A percentile compares a stretch with the other conserved stretches of the same genome.
Evolutionary conservation across 768 basidiomycete species (phyloP).

Genomic region (Boletus pseudo-olivaceus): DNA sequence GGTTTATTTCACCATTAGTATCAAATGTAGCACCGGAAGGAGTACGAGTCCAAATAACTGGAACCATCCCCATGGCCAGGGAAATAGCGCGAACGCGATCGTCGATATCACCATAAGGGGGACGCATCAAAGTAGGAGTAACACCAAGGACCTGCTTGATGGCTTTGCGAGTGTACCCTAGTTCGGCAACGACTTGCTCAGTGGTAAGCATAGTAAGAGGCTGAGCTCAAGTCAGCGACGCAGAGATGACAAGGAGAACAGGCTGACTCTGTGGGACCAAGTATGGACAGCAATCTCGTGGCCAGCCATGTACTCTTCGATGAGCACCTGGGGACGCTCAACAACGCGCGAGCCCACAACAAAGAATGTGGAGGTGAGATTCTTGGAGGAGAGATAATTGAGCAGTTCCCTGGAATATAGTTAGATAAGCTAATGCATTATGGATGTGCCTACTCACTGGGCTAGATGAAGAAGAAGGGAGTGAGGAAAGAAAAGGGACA

Average conservation of each 20-base stretch:
- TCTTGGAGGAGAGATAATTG: conserved; percentile 60
- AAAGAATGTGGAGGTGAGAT: conserved; percentile 85
- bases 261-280: conserved; percentile 75
- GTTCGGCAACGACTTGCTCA: conserved; percentile 85
- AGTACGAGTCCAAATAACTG: conserved; percentile 84
- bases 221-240: conserved; percentile 33
- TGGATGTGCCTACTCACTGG: conserved; percentile 38
- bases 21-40: conserved; percentile 57
- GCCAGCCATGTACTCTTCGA: conserved; percentile 77
- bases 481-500: neutral
- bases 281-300: conserved; percentile 86
- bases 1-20: conserved; percentile 54
- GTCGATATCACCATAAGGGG: conserved; percentile 85
- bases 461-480: conserved; percentile 33
- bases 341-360: conserved; percentile 83
- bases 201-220: conserved; percentile 69
- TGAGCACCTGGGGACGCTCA: conserved; percentile 68
- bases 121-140: conserved; percentile 74
- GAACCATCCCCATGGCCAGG: conserved; percentile 86
- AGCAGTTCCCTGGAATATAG: conserved; percentile 52
- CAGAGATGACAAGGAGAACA: neutral
- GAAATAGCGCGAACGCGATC: conserved; percentile 90
- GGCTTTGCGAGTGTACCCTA: conserved; percentile 87
- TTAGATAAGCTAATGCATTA: neutral
- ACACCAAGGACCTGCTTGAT: conserved; percentile 76